phyloP scores from a whole-genome alignment of 495 filamentous ascomycete species.

The Xylaria longipes region DNA sequence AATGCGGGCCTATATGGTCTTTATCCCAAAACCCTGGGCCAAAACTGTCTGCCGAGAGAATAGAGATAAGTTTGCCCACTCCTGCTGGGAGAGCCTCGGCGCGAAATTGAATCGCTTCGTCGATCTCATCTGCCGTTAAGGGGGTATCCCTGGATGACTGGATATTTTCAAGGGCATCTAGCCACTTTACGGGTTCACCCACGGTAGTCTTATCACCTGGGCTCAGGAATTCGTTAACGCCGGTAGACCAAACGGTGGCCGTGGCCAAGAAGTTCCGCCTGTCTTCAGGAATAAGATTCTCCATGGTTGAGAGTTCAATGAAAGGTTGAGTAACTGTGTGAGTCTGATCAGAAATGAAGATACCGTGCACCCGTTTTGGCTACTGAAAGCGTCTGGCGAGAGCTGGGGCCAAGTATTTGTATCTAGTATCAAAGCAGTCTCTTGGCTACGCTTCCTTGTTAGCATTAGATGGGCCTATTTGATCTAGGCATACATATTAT shows the following conservation, averaged over 20 bases:
- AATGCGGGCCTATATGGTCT: too few species aligned
- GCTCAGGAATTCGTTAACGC: background rate
- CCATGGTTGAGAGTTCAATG: background rate
- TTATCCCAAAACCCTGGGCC: background rate
- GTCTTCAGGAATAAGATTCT: background rate
- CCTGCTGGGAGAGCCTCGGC: background rate
- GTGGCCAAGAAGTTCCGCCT: background rate
- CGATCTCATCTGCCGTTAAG: background rate
- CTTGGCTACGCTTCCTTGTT: background rate
- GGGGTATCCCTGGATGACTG: background rate
- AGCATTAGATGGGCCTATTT: background rate
- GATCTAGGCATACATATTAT: background rate
- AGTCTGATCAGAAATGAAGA: background rate
- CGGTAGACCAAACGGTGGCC: conserved; percentile 2
- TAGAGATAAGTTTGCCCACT: background rate
- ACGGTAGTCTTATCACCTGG: too few species aligned
- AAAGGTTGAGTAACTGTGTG: background rate
- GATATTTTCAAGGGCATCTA: conserved; percentile 5
- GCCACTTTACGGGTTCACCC: background rate
- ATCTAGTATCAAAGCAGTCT: background rate
- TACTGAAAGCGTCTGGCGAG: background rate
- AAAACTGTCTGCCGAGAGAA: background rate
- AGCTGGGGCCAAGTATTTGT: background rate
- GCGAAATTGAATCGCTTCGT: background rate
- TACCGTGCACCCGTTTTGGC: background rate